Evolutionary conservation across 2,329 filamentous ascomycete species (phyloP), one percentile per base, ranked within the genome.

Genomic region (Furcasterigmium sp.): DNA sequence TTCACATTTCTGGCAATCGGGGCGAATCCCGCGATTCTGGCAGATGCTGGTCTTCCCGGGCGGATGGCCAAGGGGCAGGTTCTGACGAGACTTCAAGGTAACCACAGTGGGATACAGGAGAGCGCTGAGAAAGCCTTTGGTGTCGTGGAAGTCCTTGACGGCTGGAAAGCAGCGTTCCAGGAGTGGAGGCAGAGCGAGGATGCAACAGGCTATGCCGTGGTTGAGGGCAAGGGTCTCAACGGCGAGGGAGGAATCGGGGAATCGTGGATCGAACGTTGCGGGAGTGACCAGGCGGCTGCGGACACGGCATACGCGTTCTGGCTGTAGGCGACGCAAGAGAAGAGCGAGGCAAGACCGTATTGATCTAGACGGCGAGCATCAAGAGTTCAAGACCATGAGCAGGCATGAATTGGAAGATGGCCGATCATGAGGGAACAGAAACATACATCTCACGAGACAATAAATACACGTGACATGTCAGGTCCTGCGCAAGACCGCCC

Each of bases 31-130:
- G 46, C 46, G 2, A 18, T 41, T 6, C 8, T n/a, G 14, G 19
- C 36, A 3, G 17, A 15, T 3, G 37, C 46, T 5, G 37, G 43
- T 15, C 34, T 36, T 10, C 20, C 18, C 13, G 34, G 32, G 9
- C 10, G 8, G 5, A 46, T 37, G 44, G 32, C 4, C 2, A 18
- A 34, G n/a, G 10, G 13, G 21, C 19, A 30, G 26, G 43, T 34
- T 15, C 46, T 43, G 46, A 32, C 18, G 3, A 14, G 15, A 9
- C 18, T 43, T 7, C 40, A 43, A 18, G 41, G 50, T 21, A 50
- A 51, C 37, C 51, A 48, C 6, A 49, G 46, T 2, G 38, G 11
- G 8, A 38, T 49, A 5, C 9, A 46, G 4, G 48, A 51, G n/a
- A 41, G 32, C n/a, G 49, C 39, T 2, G 23, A 38, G n/a, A 21